Percentiles rank a stretch among this genome's conserved stretches.
Conservation (phyloP, 352 stramenopile genomes). For the Pythium volutum region DNA sequence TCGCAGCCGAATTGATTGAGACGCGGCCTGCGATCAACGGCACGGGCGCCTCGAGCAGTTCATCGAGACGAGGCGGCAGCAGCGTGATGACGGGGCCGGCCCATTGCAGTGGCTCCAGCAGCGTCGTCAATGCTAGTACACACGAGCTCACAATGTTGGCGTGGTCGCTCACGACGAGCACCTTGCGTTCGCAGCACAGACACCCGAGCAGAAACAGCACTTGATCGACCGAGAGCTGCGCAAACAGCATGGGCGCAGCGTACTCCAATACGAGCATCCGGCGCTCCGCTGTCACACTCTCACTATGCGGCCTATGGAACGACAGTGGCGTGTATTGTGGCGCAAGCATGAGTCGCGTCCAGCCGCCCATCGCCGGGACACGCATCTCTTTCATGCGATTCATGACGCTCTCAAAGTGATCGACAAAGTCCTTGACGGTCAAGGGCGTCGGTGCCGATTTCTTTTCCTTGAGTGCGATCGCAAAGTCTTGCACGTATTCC, state of each 20-base stretch:
- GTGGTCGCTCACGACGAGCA: conserved; percentile 73
- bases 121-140: conserved; percentile 65
- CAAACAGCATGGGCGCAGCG: conserved; percentile 64
- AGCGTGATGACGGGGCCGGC: conserved; percentile 73
- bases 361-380: conserved; percentile 71
- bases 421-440: conserved; percentile 52
- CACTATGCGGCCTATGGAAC: conserved; percentile 73
- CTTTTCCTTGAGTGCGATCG: conserved; percentile 29
- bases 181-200: conserved; percentile 73
- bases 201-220: conserved; percentile 74
- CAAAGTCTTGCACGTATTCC: conserved; percentile 31
- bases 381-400: conserved; percentile 53
- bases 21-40: conserved; percentile 77
- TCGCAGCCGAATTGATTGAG: conserved; percentile 42
- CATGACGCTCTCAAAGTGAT: conserved; percentile 65
- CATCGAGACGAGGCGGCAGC: conserved; percentile 58
- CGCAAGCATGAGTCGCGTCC: conserved; percentile 61
- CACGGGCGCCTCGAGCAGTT: conserved; percentile 74
- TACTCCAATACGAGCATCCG: conserved; percentile 71
- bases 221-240: conserved; percentile 71
- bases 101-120: conserved; percentile 72
- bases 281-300: conserved; percentile 49
- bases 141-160: conserved; percentile 76
- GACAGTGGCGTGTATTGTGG: conserved; percentile 56
- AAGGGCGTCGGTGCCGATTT: conserved; percentile 30